These are phyloP conservation scores for Stylonectria norvegica DNA, from an alignment of 2,329 filamentous ascomycete genomes.

Conservation along the genomic window DNA sequence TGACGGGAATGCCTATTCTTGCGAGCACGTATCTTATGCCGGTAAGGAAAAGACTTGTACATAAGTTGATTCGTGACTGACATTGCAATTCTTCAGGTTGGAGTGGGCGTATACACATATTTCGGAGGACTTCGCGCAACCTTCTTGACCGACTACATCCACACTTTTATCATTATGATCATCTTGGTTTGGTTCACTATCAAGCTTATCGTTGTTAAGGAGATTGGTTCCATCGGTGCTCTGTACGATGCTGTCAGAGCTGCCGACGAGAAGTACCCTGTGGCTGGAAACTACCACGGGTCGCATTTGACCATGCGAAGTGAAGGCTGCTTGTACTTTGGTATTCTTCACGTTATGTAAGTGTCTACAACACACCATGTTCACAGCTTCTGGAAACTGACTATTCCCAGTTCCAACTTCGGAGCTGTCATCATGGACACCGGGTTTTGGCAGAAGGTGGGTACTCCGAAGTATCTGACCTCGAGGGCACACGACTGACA, in stretches of 20 bases:
- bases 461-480: too few species aligned
- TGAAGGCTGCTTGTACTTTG: background rate
- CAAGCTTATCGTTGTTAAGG: background rate
- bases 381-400: background rate
- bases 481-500: too few species aligned
- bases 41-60: background rate
- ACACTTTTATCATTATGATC: background rate
- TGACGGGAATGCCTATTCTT: background rate
- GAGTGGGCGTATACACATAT: background rate
- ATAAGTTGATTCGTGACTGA: too few species aligned
- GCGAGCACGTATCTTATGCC: background rate
- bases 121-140: background rate
- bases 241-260: background rate
- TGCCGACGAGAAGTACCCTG: background rate
- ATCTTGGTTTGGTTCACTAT: background rate
- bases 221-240: background rate
- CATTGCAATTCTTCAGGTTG: background rate
- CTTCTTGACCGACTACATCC: background rate
- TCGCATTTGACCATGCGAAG: background rate
- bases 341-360: background rate
- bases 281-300: background rate
- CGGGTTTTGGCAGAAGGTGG: constrained; percentile 45
- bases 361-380: too few species aligned
- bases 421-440: background rate
- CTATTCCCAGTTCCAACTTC: too few species aligned